Percentiles rank a stretch among this genome's conserved stretches.
Evolutionary conservation across 495 filamentous ascomycete genomes (phyloP).

Genomic region (Schizothecium vesticola): DNA sequence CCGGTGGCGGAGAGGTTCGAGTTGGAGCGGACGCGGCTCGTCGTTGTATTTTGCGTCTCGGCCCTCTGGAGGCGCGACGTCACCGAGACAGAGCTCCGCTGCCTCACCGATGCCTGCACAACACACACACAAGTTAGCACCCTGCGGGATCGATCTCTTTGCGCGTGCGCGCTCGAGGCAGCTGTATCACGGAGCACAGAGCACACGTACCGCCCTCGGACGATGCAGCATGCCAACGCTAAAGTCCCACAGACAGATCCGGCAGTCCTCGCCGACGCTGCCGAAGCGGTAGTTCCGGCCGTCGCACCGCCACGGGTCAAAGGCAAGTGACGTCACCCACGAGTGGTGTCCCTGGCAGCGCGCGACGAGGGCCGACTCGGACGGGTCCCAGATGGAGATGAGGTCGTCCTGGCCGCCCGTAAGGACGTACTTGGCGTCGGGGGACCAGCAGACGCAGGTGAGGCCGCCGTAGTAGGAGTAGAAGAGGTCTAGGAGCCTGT

Average conservation of each 20-base stretch:
- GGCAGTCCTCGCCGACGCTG: conserved; percentile 89
- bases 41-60: conserved; percentile 45
- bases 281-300: conserved; percentile 92
- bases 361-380: conserved; percentile 78
- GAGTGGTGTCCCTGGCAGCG: conserved; percentile 89
- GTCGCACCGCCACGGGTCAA: conserved; percentile 95
- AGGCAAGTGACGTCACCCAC: conserved; percentile 89
- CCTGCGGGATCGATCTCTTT: background rate
- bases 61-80: conserved; percentile 41
- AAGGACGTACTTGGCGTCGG: conserved; percentile 91
- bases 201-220: conserved; percentile 59
- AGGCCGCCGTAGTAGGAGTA: conserved; percentile 89
- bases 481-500: conserved; percentile 75
- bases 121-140: conserved; percentile 10
- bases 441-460: conserved; percentile 93
- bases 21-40: conserved; percentile 58
- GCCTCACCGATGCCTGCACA: conserved; percentile 44
- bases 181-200: background rate
- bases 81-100: conserved; percentile 55
- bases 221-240: conserved; percentile 92
- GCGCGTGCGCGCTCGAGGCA: background rate
- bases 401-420: conserved; percentile 96
- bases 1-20: conserved; percentile 48
- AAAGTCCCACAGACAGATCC: conserved; percentile 93
- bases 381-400: conserved; percentile 87